These are phyloP conservation scores for Citrus inodora DNA, from an alignment of 345 rosid genomes.

Conservation along the genomic window DNA sequence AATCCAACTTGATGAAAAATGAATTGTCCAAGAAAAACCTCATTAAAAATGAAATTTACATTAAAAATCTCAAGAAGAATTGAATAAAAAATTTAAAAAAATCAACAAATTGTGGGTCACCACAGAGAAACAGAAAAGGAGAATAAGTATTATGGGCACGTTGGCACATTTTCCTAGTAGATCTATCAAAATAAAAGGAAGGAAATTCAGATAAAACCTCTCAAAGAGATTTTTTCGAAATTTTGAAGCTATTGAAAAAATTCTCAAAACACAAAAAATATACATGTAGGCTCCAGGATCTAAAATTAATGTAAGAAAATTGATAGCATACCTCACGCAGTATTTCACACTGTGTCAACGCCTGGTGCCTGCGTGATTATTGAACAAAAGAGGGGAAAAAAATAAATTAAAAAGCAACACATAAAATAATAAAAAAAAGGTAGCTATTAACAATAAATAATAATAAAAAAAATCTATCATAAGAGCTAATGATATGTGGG, in stretches of 20 bases:
- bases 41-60: too few relatives aligned
- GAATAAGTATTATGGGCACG: background rate
- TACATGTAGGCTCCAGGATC: too few relatives aligned
- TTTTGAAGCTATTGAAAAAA: too few relatives aligned
- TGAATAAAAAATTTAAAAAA: too few relatives aligned
- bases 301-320: background rate
- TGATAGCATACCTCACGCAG: background rate
- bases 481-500: background rate
- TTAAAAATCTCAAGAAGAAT: too few relatives aligned
- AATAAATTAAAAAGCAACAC: background rate
- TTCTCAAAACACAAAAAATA: too few relatives aligned
- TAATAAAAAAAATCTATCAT: background rate
- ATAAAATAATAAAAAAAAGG: background rate
- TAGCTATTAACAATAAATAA: background rate
- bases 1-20: too few relatives aligned
- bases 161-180: background rate
- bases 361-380: background rate
- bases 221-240: too few relatives aligned
- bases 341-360: background rate
- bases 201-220: too few relatives aligned
- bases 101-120: too few relatives aligned
- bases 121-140: background rate
- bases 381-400: background rate
- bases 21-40: too few relatives aligned
- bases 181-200: background rate